Evolutionary conservation across 2,329 filamentous ascomycete genomes (phyloP), one percentile per base, ranked within the genome.

Genomic region (Dactylellina leptospora): DNA sequence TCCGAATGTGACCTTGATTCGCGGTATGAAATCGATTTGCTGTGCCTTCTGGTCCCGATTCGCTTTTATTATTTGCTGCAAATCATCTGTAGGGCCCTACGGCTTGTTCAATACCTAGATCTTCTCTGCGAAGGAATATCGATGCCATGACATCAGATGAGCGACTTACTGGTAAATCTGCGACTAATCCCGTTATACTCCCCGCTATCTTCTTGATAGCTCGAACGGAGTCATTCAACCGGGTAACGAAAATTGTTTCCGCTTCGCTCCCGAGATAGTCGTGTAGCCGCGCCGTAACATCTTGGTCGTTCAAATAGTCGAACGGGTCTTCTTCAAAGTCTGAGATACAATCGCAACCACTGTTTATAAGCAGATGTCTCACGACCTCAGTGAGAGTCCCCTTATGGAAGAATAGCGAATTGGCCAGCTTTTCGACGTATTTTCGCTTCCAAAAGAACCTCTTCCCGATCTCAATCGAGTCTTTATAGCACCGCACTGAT

Each of bases 301-400:
- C 66, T 18, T 55, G 42, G 22, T 71, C 66, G 10, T 45, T 30
- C 3, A 71, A 25, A 28, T 45, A 71, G 1, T 63, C 50, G 8
- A 58, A 33, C 8, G 56, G 66, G 9, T 71, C 59, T 18, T 62
- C 56, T 18, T 71, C 66, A n/a, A 62, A 42, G 18, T 71, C 50
- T 22, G 47, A 20, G 20, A 58, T 48, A 16, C 40, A 42, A 23
- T 71, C 56, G 18, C 50, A 62, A 8, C 66, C 66, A n/a, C 66
- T 58, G 13, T 28, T 50, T 4, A 62, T 51, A 10, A 62, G 58
- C n/a, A 71, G 42, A 33, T 63, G 51, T 23, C 66, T 28, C 4
- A 71, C 16, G 3, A 58, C 66, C n/a, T 71, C 66, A 0, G 51
- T 56, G 11, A 71, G 56, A 0, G 44, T 63, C 23, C 56, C 66